phyloP scores from a whole-genome alignment of 352 stramenopile species.

The Phytophthora pluvialis region DNA sequence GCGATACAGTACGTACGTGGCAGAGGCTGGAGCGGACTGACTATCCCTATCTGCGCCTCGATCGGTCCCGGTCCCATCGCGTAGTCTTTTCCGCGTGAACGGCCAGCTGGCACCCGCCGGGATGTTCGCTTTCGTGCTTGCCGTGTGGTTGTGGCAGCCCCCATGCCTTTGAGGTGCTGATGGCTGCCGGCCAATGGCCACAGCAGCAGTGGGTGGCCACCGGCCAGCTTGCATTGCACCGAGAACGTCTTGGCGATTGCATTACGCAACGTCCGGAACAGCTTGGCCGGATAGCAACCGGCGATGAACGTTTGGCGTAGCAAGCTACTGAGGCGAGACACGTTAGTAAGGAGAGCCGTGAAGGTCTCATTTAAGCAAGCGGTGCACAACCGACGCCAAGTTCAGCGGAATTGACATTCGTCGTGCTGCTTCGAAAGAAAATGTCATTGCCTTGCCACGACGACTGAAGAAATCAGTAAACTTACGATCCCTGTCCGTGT shows the following conservation, averaged over 20 bases:
- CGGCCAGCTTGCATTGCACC: background rate
- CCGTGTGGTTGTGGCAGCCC: conserved; percentile 29
- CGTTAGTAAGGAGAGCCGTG: no score
- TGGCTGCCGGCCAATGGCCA: background rate
- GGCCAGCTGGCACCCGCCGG: conserved; percentile 19
- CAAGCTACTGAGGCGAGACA: no score
- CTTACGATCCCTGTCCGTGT: no score
- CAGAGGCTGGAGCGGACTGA: conserved; percentile 20
- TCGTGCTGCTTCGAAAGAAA: conserved; percentile 9
- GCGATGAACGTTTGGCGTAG: background rate
- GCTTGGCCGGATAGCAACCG: background rate
- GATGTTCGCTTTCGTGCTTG: conserved; percentile 28
- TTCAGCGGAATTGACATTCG: no score
- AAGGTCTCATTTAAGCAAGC: no score
- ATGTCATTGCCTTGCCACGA: background rate
- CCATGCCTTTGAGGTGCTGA: conserved; percentile 4
- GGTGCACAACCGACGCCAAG: no score
- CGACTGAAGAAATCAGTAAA: no score
- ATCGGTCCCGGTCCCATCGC: conserved; percentile 23
- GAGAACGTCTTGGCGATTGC: background rate
- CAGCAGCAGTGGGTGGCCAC: no score
- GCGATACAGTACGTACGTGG: conserved; percentile 26
- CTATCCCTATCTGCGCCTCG: conserved; percentile 22
- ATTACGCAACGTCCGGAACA: background rate
- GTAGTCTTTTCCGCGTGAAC: conserved; percentile 31